Conservation (phyloP, 2,329 filamentous ascomycete species). For the Venturia pyrina region DNA sequence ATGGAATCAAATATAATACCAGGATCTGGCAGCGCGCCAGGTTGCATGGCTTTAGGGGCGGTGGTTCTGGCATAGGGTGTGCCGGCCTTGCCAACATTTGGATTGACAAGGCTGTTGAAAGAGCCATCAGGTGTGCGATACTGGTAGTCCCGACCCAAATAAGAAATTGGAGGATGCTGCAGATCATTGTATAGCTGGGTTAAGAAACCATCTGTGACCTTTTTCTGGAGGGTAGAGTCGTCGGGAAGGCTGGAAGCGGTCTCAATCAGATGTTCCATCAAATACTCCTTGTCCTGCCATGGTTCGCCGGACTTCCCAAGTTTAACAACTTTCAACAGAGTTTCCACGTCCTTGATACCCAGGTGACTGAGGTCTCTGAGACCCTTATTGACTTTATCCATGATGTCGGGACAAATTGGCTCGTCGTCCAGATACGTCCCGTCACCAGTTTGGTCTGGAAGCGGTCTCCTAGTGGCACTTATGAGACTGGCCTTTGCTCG, state of each 20-base stretch:
- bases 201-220: slow-evolving; percentile 34
- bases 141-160: slow-evolving; percentile 34
- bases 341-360: slow-evolving; percentile 25
- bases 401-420: neutral
- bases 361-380: slow-evolving; percentile 23
- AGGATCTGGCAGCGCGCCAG: slow-evolving; percentile 53
- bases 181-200: slow-evolving; percentile 38
- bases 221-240: slow-evolving; percentile 27
- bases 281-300: slow-evolving; percentile 51
- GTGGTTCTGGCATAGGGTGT: slow-evolving; percentile 61
- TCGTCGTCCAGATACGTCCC: slow-evolving; percentile 44
- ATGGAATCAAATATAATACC: slow-evolving; percentile 58
- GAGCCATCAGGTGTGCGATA: slow-evolving; percentile 41
- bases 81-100: slow-evolving; percentile 53
- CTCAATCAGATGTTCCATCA: slow-evolving; percentile 47
- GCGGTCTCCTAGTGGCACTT: slow-evolving; percentile 48
- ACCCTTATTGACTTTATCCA: neutral
- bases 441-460: slow-evolving; percentile 53
- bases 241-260: slow-evolving; percentile 33
- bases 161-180: slow-evolving; percentile 32
- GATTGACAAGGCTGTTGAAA: slow-evolving; percentile 49
- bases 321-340: slow-evolving; percentile 26
- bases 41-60: slow-evolving; percentile 45
- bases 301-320: slow-evolving; percentile 38
- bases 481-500: slow-evolving; percentile 37